phyloP scores from a whole-genome alignment of 257 asterid genomes.

The Pogostemon cablin region DNA sequence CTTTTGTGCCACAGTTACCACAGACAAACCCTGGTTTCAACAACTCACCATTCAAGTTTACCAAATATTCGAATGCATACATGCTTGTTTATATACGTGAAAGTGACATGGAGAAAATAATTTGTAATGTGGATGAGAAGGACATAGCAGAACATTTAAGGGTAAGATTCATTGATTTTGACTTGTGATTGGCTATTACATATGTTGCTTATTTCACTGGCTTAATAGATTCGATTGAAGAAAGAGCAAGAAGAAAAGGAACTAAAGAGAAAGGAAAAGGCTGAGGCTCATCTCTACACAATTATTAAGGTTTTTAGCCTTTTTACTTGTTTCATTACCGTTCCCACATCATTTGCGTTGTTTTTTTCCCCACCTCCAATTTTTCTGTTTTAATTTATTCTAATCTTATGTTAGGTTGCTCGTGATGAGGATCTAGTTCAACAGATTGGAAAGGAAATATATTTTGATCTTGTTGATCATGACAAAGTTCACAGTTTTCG shows the following conservation, averaged over 20 bases:
- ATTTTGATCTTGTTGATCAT: constrained; percentile 93
- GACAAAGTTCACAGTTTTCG: constrained; percentile 80
- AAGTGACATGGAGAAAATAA: constrained; percentile 72
- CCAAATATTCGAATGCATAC: constrained; percentile 80
- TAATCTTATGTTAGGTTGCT: constrained; percentile 59
- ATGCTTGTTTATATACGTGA: constrained; percentile 91
- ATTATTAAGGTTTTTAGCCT: constrained; percentile 61
- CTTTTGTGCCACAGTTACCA: constrained; percentile 56
- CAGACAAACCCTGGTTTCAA: constrained; percentile 79
- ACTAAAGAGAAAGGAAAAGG: constrained; percentile 74
- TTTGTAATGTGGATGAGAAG: constrained; percentile 83
- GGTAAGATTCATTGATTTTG: constrained; percentile 45
- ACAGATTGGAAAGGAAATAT: constrained; percentile 78
- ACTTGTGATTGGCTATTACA: neutral
- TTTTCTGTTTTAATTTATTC: neutral
- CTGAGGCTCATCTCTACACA: constrained; percentile 85
- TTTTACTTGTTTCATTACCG: constrained; percentile 16
- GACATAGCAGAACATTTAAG: constrained; percentile 83
- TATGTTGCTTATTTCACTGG: constrained; percentile 29
- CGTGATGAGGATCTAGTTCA: constrained; percentile 71
- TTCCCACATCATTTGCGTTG: constrained; percentile 21
- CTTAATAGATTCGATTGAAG: constrained; percentile 66
- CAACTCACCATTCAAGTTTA: constrained; percentile 76
- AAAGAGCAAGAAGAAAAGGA: constrained; percentile 86
- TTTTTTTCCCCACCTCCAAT: neutral